These are phyloP conservation scores for Coemansia sp. DNA, from an alignment of 192 early-diverging fungal species.

Conservation along the genomic window DNA sequence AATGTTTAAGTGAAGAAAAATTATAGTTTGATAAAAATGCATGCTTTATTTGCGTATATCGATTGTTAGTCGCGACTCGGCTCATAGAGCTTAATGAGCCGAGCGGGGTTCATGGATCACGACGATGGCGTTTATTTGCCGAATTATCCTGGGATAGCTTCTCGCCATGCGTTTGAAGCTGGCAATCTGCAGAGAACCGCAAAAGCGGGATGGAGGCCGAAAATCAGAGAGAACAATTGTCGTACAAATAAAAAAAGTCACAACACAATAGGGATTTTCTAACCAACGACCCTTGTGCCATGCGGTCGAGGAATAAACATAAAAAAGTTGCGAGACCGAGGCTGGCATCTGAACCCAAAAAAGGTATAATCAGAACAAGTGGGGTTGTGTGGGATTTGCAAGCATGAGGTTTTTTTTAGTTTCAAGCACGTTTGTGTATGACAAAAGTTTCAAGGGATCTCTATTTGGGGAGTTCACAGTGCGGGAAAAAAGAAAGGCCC, in stretches of 20 bases:
- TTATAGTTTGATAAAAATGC: not conserved
- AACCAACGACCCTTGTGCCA: not conserved
- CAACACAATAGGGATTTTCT: slow-evolving; percentile 1
- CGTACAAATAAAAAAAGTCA: not conserved
- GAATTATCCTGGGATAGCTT: too few species aligned
- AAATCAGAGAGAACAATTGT: not conserved
- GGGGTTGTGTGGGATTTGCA: not conserved
- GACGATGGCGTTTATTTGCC: too few species aligned
- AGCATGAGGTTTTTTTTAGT: not conserved
- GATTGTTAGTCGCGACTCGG: too few species aligned
- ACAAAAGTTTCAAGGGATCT: not conserved
- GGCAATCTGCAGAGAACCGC: not conserved
- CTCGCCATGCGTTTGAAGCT: too few species aligned
- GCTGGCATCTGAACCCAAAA: not conserved
- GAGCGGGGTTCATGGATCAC: too few species aligned
- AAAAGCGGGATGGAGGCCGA: too few species aligned
- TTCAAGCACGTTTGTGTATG: too few species aligned
- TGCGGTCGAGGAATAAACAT: not conserved
- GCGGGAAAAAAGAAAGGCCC: too few species aligned
- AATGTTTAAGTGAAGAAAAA: not conserved
- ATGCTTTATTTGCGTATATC: not conserved
- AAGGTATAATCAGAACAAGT: not conserved
- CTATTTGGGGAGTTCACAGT: too few species aligned
- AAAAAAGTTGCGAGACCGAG: not conserved
- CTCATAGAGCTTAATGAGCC: too few species aligned